Evolutionary conservation across 176 grass and related monocot species (phyloP), one percentile per base, ranked within the genome.

Genomic region (Canna indica): DNA sequence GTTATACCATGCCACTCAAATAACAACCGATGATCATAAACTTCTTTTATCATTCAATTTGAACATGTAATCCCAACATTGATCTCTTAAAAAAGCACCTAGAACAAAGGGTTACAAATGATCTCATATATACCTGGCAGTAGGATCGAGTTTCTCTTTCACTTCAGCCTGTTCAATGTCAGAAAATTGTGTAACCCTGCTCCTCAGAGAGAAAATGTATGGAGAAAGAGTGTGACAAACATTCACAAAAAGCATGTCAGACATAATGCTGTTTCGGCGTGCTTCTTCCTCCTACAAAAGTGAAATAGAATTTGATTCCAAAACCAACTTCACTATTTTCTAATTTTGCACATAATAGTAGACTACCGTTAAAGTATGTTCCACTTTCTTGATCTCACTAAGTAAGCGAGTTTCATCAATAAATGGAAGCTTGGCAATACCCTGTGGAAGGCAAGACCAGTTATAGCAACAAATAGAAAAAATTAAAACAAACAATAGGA

Each of bases 181-280:
- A 68, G 90, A 68, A 24, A 90, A 61, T 47, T 99, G 79, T 47
- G 89, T 87, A 77, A 82, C 90, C 79, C 78, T 93, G 84, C 82
- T 93, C 67, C 59, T 85, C 63, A 99, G 83, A 47, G 94, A 99
- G 59, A 88, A 99, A 54, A 99, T 93, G 81, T 88, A 90, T 74
- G 94, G 94, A 1, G 90, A 93, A 60, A 99, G 81, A 15, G 94
- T 78, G 69, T 99, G 94, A 30, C 89, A 90, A 13, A 81, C 90
- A 81, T 93, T 90, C 76, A 99, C 80, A 28, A 99, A 99, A 85
- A 99, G 94, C 89, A 93, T 99, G 68, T 99, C 87, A 27, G 69
- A 86, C 84, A 93, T 85, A 44, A 85, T 36, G 72, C 90, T 99
- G 67, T 99, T 99, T 78, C 94, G 84, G 60, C 86, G 91, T 77